Base-by-base conservation (phyloP, 1,139 yeast species). In the Diutina scorzettiae region DNA sequence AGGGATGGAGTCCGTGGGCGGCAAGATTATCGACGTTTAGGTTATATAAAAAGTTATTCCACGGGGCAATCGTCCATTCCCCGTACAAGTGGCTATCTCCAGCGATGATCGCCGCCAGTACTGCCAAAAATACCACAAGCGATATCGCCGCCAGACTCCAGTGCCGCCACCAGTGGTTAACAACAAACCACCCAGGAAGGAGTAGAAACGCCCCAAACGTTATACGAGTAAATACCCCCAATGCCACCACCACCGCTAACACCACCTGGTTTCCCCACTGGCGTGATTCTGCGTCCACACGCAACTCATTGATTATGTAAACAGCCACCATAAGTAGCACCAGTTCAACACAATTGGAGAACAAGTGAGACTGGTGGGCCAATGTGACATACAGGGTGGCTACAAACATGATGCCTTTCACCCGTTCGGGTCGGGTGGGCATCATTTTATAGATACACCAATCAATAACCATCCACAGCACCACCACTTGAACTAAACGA, bases 261-360 rank as follows among this genome's bases (percentile, higher is more conserved):
- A 27, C 66, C 25, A 4, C 41, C 12, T 5, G 45, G 16, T 37
- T 5, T 53, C 42, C 49, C 21, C 44, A 23, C 34, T 50, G 46
- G 18, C 45, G 49, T 17, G 25, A 28, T 18, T 44, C 37, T 11
- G 41, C 43, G 17, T 37, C 42, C 25, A 49, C 42, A 14, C 44
- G 45, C 41, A 73, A 52, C 42, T 70, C 69, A 49, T 72, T 69
- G 28, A 75, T 63, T 14, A 76, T 50, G 59, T 71, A 71, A 9
- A 87, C 58, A 8, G 75, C 66, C 46, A 76, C 51, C 32, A 87
- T 53, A 18, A 91, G 62, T 28, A 87, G 48, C 18, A 78, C 63
- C 0, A 97, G 85, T 53, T 93, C 99, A 3, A 85, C 57, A 24
- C 89, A 76, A 56, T 93, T 93, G 29, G 96, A 84, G 53, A 93